Base-by-base conservation (phyloP, 2,329 filamentous ascomycete genomes). In the Zarea fungicola region DNA sequence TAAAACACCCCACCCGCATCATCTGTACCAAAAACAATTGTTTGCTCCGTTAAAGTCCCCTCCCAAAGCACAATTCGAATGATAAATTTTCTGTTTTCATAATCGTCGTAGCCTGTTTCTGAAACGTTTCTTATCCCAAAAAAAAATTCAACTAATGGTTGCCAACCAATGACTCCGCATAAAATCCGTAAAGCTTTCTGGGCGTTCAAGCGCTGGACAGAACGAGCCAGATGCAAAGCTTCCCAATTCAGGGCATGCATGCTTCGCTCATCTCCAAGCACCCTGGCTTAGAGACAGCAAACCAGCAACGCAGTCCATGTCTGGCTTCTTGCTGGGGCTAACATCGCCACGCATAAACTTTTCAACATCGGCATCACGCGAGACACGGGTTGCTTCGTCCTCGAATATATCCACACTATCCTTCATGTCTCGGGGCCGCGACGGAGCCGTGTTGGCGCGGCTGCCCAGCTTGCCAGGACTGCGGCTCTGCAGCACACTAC, bases 271-370 rank as follows among this genome's bases (percentile, higher is more conserved):
- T 61, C 81, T 78, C 90, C 91, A 96, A 61, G 89, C 89, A n/a
- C 91, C 92, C 68, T 95, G 88, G 60, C 89, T 95, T 39, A 97
- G 74, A 43, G 88, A 92, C 54, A 96, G 66, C 55, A 97, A 69
- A n/a, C 89, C 89, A 48, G 92, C 89, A 40, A 96, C 85, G 61
- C 89, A 95, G 62, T 95, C 89, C 65, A 95, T 75, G 62, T 96
- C 92, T 49, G 83, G 80, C 63, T 82, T 84, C 67, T 89, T 89
- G 62, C 84, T 84, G 8, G 81, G 83, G 61, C 80, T 81, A 54
- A 81, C 75, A 26, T 79, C 77, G 42, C 75, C 75, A 28, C 75
- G 72, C 84, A 93, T 91, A 65, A 92, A 91, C 4, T 73, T 75
- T 54, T 85, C 80, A 36, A 92, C 76, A 43, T 93, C 86, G 4